phyloP scores from a whole-genome alignment of 176 grass and related monocot species.

The Aegilops longissima region DNA sequence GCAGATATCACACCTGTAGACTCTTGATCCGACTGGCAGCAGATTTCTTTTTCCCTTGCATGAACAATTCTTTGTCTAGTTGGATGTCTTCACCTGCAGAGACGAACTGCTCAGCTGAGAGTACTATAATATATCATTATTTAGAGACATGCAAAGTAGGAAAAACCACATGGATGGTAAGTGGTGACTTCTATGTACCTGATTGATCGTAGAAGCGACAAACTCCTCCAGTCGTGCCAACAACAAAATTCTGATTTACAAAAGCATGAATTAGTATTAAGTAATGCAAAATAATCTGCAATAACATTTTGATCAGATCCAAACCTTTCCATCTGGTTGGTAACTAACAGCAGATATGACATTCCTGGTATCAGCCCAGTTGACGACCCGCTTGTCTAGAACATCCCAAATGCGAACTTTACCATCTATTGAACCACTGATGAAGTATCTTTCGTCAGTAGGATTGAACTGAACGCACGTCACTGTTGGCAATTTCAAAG shows the following conservation, averaged over 20 bases:
- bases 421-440: constrained; percentile 88
- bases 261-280: constrained; percentile 21
- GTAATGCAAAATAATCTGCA: neutral
- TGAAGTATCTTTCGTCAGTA: constrained; percentile 68
- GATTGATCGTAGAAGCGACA: constrained; percentile 76
- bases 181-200: constrained; percentile 33
- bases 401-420: constrained; percentile 88
- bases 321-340: constrained; percentile 81
- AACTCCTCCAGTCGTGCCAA: constrained; percentile 66
- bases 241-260: constrained; percentile 71
- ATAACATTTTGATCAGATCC: constrained; percentile 16
- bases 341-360: constrained; percentile 82
- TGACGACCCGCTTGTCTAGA: constrained; percentile 68
- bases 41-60: constrained; percentile 68
- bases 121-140: neutral
- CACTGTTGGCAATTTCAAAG: constrained; percentile 48
- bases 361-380: constrained; percentile 81
- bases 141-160: constrained; percentile 1
- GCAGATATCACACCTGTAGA: constrained; percentile 56
- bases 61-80: constrained; percentile 53
- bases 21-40: constrained; percentile 58
- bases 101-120: neutral
- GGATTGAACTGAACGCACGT: constrained; percentile 94
- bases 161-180: constrained; percentile 6
- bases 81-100: constrained; percentile 60